Base-by-base conservation (phyloP, 2,329 filamentous ascomycete species). In the Bipolaris sorokiniana region DNA sequence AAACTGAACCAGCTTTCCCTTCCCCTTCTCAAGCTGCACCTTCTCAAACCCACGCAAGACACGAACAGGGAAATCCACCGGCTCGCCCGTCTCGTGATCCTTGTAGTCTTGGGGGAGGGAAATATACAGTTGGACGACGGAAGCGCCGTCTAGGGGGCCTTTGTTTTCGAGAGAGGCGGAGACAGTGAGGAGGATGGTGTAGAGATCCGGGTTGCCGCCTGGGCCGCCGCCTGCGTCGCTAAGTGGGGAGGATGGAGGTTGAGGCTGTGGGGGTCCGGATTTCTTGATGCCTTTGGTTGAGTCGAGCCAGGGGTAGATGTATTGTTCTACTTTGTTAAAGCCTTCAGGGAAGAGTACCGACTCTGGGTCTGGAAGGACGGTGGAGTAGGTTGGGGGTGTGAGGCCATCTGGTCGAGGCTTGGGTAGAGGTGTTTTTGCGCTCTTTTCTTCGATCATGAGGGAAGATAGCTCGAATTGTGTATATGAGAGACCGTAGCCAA, bases 401-500 rank as follows among this genome's bases (percentile, higher is more conserved):
- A 76, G 55, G 33, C 68, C 76, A 0, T 74, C 67, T 1, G 81
- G 70, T 18, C 74, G 68, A 2, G 73, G 59, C 20, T 67, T 67
- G 7, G 73, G 71, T 2, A 74, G 56, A 7, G 64, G 68, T 3
- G 66, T 66, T 71, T 87, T 88, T 6, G 75, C 65, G 48, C 80
- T 81, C 59, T 18, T 76, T 63, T 16, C 76, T 51, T 57, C 71
- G 62, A 77, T 68, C 47, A 90, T 75, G 7, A 79, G 76, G 31
- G 84, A 82, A 10, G 80, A 81, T 54, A 91, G 83, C 11, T 84
- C 78, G 73, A 94, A 96, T 0, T 78, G 83, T 0, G 91, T 92
- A 78, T 95, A 96, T 50, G 88, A 91, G 1, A 97, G 83, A 0
- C 93, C 94, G 58, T 88, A 93, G 0, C 94, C 93, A 67, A 97